Base-by-base conservation (phyloP, 768 basidiomycete species). In the Sporobolomyces roseus region DNA sequence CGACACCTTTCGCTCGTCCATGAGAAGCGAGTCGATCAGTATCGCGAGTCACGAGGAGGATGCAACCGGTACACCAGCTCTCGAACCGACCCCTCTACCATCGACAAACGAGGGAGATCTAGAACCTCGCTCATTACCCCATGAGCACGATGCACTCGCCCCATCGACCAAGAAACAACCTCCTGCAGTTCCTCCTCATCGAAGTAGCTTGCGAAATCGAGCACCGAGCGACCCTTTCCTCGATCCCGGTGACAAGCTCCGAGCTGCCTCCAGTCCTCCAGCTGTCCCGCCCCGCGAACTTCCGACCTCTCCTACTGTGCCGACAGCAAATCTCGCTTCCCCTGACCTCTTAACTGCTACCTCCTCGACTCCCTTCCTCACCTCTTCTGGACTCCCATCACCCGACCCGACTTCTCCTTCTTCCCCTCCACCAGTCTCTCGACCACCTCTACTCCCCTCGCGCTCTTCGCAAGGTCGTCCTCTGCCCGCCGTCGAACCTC, bases 171-270 rank as follows among this genome's bases (percentile, higher is more conserved):
- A 46, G 23, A 59, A 30, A 25, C 27, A 55, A 30, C 46, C 66
- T 23, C 71, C 71, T 3, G 49, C 48, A 1, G 63, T 72, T 25
- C 71, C 66, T 9, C 71, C 71, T 17, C 71, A 72, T 36, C 66
- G 71, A 17, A 32, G 29, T 4, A 61, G 36, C 5, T 13, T 49
- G 6, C 58, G 66, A 17, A 8, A 23, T 0, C 61, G 66, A 13
- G 50, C 64, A 3, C 56, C 49, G 25, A 66, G 64, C 41, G 71
- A 72, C 38, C 71, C 71, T 1, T 72, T 72, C 48, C 55, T 62
- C 38, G 65, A 65, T 32, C 46, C 66, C 4, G 17, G 23, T n/a
- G 25, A 13, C 6, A 36, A 32, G 29, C n/a, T n/a, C n/a, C n/a
- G n/a, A n/a, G 19, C 8, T 35, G 0, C 27, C 29, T 9, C 29